Percentiles rank a stretch among this genome's conserved stretches.
Conservation (phyloP, 2,329 filamentous ascomycete species). For the Acephala macrosclerotiorum region DNA sequence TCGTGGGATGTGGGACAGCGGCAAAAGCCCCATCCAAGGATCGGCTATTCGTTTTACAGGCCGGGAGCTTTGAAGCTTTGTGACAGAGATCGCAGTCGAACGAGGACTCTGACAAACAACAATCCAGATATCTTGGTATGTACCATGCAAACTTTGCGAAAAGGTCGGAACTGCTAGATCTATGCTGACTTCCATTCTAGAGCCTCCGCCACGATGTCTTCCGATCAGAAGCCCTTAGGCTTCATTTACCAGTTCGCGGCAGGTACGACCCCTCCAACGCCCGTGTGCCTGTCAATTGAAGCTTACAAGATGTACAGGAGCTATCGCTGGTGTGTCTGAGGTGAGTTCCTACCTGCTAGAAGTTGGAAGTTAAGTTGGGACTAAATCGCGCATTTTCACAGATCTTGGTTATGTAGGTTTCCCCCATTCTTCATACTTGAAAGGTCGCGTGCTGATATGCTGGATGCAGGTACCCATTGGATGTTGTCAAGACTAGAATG, state of each 20-base stretch:
- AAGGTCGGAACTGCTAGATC: background rate
- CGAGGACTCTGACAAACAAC: background rate
- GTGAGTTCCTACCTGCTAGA: slow-evolving; percentile 59
- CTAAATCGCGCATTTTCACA: slow-evolving; percentile 49
- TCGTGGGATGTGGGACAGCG: background rate
- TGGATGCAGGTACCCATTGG: slow-evolving; percentile 86
- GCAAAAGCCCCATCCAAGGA: background rate
- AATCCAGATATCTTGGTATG: background rate
- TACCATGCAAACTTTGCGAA: background rate
- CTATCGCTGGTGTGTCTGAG: slow-evolving; percentile 97
- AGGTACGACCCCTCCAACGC: slow-evolving; percentile 60
- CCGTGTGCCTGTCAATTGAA: slow-evolving; percentile 39
- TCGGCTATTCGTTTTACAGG: slow-evolving; percentile 4
- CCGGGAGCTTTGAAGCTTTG: background rate
- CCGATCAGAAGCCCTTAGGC: slow-evolving; percentile 76
- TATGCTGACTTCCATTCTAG: background rate
- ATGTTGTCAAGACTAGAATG: slow-evolving; percentile 98
- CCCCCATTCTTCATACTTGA: slow-evolving; percentile 25
- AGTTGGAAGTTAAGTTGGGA: slow-evolving; percentile 2
- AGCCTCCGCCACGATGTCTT: slow-evolving; percentile 60
- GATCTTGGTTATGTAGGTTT: slow-evolving; percentile 84
- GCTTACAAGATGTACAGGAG: slow-evolving; percentile 60
- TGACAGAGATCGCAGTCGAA: background rate
- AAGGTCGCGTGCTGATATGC: slow-evolving; percentile 27
- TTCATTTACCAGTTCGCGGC: slow-evolving; percentile 96